Evolutionary conservation across 1,139 yeast species (phyloP), one percentile per base, ranked within the genome.

Genomic region (Torulaspora pretoriensis): DNA sequence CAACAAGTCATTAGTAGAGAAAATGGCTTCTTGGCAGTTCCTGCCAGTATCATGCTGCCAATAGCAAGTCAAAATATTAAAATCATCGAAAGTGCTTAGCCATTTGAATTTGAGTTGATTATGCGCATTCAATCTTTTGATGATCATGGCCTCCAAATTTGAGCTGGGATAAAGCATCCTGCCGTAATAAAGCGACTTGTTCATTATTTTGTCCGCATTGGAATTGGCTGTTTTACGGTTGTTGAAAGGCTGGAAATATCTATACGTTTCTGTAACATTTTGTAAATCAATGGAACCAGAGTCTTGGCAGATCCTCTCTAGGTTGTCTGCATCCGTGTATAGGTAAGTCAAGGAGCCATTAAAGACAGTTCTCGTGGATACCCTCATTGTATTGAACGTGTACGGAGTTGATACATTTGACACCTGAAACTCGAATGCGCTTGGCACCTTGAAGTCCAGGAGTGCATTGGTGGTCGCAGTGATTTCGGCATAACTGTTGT

Each of bases 1-100:
- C n/a, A 94, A 70, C 0, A 90, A 80, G 58, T 92, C 97, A 55
- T 86, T 87, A 6, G 96, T 83, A n/a, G 95, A 85, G 63, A 81
- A 88, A 6, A 90, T 76, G 51, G 81, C 73, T 61, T 94, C 98
- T 46, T 85, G 78, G 59, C 86, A 78, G 54, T 77, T 77, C 45
- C 73, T 74, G 1, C 83, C 81, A 1, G 78, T 72, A 58, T 84
- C 83, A 40, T 78, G 74, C 60, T 89, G 97, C 53, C 81, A 72
- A 51, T 83, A 83, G 19, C 84, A 65, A 1, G 95, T 87, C 68
- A 88, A 65, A 17, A 79, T 70, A 8, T 80, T 78, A 40, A 51
- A 43, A 26, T 75, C 74, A 41, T 74, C 75, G 16, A 86, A 80
- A 57, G 81, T 84, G 56, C 84, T 83, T 36, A 88, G 80, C 60